Percentiles rank a stretch among this genome's conserved stretches.
phyloP scores from a whole-genome alignment of 2,329 filamentous ascomycete species.

The Monilinia laxa region DNA sequence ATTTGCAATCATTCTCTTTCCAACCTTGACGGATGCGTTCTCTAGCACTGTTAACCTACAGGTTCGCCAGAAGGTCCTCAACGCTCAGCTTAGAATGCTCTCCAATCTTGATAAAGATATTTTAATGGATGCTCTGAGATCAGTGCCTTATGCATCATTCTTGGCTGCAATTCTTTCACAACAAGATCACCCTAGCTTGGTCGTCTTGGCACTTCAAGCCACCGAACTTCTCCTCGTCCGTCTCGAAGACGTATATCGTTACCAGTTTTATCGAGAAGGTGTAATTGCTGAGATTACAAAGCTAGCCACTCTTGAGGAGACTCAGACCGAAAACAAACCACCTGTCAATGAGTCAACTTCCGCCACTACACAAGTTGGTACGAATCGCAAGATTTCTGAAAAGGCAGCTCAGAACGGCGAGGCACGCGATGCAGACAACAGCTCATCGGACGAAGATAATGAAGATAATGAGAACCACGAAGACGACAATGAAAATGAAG shows the following conservation, averaged over 20 bases:
- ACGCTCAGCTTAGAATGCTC: slow-evolving; percentile 96
- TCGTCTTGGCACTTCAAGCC: slow-evolving; percentile 83
- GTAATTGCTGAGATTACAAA: slow-evolving; percentile 90
- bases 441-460: slow-evolving; percentile 43
- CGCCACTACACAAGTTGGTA: slow-evolving; percentile 40
- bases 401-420: slow-evolving; percentile 38
- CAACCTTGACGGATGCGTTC: slow-evolving; percentile 93
- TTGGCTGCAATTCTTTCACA: slow-evolving; percentile 93
- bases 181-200: slow-evolving; percentile 84
- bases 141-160: slow-evolving; percentile 94
- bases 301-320: slow-evolving; percentile 54
- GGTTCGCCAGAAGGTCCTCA: slow-evolving; percentile 91
- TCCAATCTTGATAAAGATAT: slow-evolving; percentile 88
- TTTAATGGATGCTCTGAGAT: slow-evolving; percentile 78
- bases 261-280: slow-evolving; percentile 95
- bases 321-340: slow-evolving; percentile 27
- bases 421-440: slow-evolving; percentile 47
- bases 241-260: slow-evolving; percentile 83
- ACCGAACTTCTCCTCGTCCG: slow-evolving; percentile 84
- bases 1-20: slow-evolving; percentile 89
- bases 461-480: slow-evolving; percentile 49
- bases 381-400: slow-evolving; percentile 39
- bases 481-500: slow-evolving; percentile 45
- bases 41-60: slow-evolving; percentile 95
- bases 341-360: slow-evolving; percentile 27